Conservation (phyloP, 345 rosid species). For the Cardamine resedifolia region DNA sequence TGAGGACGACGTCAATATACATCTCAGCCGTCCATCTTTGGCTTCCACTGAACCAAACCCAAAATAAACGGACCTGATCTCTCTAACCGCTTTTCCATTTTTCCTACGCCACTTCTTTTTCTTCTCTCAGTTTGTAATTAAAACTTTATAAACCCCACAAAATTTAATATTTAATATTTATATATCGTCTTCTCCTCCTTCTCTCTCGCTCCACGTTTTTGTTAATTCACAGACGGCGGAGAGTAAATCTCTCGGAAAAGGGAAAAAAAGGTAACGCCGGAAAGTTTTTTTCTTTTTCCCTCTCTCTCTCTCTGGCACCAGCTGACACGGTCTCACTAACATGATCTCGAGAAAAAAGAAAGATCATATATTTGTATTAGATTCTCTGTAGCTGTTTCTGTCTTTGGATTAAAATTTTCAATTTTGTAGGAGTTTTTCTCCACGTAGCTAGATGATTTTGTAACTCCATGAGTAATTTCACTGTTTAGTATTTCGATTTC, state of each 20-base stretch:
- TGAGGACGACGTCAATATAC: conserved; percentile 2
- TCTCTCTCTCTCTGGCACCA: background rate
- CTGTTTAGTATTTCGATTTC: background rate
- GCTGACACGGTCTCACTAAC: background rate
- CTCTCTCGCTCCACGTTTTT: conserved; percentile 21
- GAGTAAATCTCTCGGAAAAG: conserved; percentile 22
- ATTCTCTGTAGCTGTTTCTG: background rate
- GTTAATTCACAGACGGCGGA: conserved; percentile 35
- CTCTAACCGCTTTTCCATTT: conserved; percentile 17
- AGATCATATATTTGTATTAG: conserved; percentile 6
- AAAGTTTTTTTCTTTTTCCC: background rate
- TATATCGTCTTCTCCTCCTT: conserved; percentile 12
- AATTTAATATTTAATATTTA: background rate
- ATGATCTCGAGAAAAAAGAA: conserved; percentile 6
- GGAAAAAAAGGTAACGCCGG: conserved; percentile 24
- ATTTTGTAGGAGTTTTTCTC: too few relatives aligned
- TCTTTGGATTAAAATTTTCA: conserved; percentile 13
- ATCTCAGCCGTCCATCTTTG: conserved; percentile 26
- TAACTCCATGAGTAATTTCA: too few relatives aligned
- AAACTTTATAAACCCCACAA: conserved; percentile 9
- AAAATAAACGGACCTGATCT: conserved; percentile 30
- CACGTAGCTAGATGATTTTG: too few relatives aligned
- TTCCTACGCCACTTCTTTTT: conserved; percentile 31
- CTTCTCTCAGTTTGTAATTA: background rate
- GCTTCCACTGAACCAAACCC: conserved; percentile 18